phyloP scores from a whole-genome alignment of 352 stramenopile species.

The Phytophthora fragariaefolia region DNA sequence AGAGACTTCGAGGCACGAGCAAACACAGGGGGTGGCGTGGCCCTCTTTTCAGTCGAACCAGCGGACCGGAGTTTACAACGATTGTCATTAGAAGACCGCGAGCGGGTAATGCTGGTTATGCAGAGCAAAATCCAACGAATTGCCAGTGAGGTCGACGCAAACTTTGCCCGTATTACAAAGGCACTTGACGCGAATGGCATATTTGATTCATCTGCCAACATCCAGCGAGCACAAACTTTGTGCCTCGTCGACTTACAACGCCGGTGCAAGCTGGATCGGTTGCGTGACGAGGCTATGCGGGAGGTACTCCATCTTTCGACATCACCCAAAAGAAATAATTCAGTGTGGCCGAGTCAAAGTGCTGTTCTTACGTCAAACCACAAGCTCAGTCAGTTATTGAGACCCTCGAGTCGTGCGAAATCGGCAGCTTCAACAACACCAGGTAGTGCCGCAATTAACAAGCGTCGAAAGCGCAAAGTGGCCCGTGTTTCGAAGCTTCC shows the following conservation, averaged over 20 bases:
- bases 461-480: conserved; percentile 24
- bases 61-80: conserved; percentile 58
- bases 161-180: conserved; percentile 57
- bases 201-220: conserved; percentile 68
- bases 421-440: not conserved
- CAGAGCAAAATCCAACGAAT: conserved; percentile 75
- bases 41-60: conserved; percentile 56
- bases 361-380: not conserved
- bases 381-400: conserved; percentile 33
- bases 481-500: conserved; percentile 19
- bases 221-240: conserved; percentile 65
- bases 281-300: conserved; percentile 67
- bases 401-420: conserved; percentile 1
- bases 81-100: conserved; percentile 72
- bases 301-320: conserved; percentile 48
- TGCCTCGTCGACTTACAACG: conserved; percentile 78
- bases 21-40: conserved; percentile 38
- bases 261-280: conserved; percentile 60
- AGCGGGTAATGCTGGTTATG: conserved; percentile 75
- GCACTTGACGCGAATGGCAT: conserved; percentile 68
- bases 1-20: conserved; percentile 79
- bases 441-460: not conserved
- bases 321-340: not conserved
- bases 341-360: conserved; percentile 8
- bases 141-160: conserved; percentile 58